Base-by-base conservation (phyloP, 306 rosid species). In the Calophaca sinica region DNA sequence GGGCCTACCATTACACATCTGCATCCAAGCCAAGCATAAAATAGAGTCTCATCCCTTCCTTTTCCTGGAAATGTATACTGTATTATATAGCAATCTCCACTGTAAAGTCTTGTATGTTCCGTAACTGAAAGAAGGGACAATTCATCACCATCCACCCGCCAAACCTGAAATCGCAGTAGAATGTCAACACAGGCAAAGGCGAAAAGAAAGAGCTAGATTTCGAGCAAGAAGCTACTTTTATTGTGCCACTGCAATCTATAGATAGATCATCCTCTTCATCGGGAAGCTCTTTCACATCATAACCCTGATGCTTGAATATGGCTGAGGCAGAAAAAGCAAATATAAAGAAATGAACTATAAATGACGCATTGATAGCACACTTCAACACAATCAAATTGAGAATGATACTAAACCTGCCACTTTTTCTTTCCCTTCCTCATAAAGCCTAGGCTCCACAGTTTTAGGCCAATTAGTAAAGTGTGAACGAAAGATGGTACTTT, bases 251-350 rank as follows among this genome's bases (percentile, higher is more conserved):
- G 80, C 85, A 82, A 74, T 87, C 87, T 69, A 89, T 87, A 75
- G 88, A 79, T 50, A 86, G 86, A 78, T 86, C 89, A 57, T 64
- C 77, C 73, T 88, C 85, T 80, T 88, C 92, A 78, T 87, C 93
- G 20, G 98, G 97, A 77, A 94, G 89, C 87, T 94, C 97, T 80
- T 86, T 89, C 84, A 94, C 98, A 49, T 87, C 96, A 70, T 84
- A 91, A 68, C 98, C 98, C 59, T 94, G 96, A n/a, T 94, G 97
- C 94, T 94, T 94, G 86, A 94, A 94, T 79, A 94, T 91, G 79
- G 97, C 98, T 94, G 94, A 58, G 72, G 79, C 38, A 69, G 76
- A 41, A 80, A 44, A 55, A 68, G 51, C 35, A 78, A 57, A 70
- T 6, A 66, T 57, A 32, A 75, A 64, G 73, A 62, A 39, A 72